Conservation (phyloP, 1,284 basidiomycete species). For the Tremellales sp. region DNA sequence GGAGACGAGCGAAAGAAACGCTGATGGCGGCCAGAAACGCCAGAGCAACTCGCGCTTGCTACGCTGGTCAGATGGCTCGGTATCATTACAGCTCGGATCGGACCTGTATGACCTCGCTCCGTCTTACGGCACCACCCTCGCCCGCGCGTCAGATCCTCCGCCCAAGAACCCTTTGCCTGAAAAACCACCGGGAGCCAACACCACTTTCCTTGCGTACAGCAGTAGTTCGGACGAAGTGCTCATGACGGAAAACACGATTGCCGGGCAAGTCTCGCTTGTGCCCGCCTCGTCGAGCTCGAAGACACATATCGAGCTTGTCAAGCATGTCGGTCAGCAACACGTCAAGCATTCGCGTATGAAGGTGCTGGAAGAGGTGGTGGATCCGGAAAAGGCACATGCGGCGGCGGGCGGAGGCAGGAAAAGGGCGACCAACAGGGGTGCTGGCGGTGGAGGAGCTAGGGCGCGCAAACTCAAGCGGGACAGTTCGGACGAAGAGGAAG, state of each 20-base stretch:
- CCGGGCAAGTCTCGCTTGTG: conserved; percentile 37
- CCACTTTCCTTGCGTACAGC: conserved; percentile 32
- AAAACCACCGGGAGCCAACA: conserved; percentile 7
- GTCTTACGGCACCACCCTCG: conserved; percentile 33
- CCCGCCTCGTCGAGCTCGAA: conserved; percentile 40
- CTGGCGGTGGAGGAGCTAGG: conserved; percentile 4
- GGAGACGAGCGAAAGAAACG: neutral
- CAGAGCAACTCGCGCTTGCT: conserved; percentile 45
- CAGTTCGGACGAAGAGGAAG: conserved; percentile 1
- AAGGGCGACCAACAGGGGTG: neutral
- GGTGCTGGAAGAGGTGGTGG: conserved; percentile 36
- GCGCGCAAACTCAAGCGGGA: conserved; percentile 1
- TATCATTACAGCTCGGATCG: conserved; percentile 43
- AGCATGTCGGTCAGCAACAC: conserved; percentile 42
- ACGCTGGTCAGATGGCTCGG: conserved; percentile 47
- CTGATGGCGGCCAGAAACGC: conserved; percentile 17
- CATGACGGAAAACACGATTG: conserved; percentile 37
- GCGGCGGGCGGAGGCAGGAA: conserved; percentile 13
- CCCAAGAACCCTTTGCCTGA: conserved; percentile 5
- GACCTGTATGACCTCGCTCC: conserved; percentile 46
- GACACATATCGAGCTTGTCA: conserved; percentile 43
- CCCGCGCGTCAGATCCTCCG: conserved; percentile 9
- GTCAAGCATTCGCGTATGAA: conserved; percentile 43
- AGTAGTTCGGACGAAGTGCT: conserved; percentile 30
- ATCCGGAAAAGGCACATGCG: conserved; percentile 24